Evolutionary conservation across 2,329 filamentous ascomycete genomes (phyloP), one percentile per base, ranked within the genome.

Genomic region (Aspergillus niger): DNA sequence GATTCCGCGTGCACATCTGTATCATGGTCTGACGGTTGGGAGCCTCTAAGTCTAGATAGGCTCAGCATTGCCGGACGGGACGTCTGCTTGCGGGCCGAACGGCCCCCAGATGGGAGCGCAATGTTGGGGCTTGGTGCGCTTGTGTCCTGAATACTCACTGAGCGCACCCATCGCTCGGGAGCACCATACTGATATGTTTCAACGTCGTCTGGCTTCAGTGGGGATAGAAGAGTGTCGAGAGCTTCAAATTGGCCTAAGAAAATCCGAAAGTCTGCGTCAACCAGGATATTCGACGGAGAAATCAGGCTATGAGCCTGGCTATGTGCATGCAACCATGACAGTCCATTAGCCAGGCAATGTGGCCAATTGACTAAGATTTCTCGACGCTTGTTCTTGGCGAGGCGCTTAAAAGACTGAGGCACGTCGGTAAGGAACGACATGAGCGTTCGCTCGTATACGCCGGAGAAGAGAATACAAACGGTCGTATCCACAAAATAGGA

Each of bases 111-210:
- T 4, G 53, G 53, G 13, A 55, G 53, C 20, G 26, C 30, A 5
- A 55, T 28, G 4, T 24, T 32, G 6, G 53, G 24, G 26, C 53
- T 26, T 26, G 53, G 26, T 30, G 20, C 8, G 8, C 30, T 44
- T 7, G 65, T 68, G 68, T 73, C 77, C 48, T 77, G 76, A 5
- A 77, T 63, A 22, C 71, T 76, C 5, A 68, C 69, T 28, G 71
- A 76, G 54, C 71, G 77, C 52, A 72, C 74, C 77, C 80, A 82
- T 49, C 79, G 79, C 58, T 89, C 86, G 3, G 86, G 85, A 0
- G 85, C 81, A 4, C 81, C 80, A 66, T 88, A 87, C 48, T 86
- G 81, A 69, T 87, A 87, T 7, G 78, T 75, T 63, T 88, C 85
- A 44, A 82, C 81, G 51, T 84, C 81, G 61, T 84, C 80, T 15